Percentiles rank a stretch among this genome's conserved stretches.
Evolutionary conservation across 1,284 basidiomycete genomes (phyloP).

Genomic region (Ustilago nuda): DNA sequence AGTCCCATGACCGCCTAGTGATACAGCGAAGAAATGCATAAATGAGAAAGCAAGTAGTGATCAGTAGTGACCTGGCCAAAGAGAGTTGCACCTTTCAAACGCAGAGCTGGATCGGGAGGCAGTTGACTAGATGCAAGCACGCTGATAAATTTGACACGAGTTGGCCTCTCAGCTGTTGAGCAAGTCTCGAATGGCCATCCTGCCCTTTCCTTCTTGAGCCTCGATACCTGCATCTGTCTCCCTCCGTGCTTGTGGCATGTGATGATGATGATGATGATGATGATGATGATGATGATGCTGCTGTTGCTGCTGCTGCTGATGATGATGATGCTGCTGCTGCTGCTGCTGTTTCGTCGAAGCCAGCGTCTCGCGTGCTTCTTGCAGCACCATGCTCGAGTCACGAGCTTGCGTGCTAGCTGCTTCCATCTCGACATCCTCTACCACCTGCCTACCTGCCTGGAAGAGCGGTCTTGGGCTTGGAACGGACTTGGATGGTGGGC

Average conservation of each 20-base stretch:
- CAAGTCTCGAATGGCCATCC: slow-evolving; percentile 46
- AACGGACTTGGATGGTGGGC: slow-evolving; percentile 5
- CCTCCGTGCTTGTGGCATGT: slow-evolving; percentile 15
- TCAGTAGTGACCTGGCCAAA: not conserved
- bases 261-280: slow-evolving; percentile 10
- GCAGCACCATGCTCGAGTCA: slow-evolving; percentile 39
- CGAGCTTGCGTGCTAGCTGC: not conserved
- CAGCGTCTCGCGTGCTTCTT: slow-evolving; percentile 41
- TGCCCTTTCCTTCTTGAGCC: slow-evolving; percentile 17
- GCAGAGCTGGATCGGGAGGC: not conserved
- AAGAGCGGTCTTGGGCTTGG: slow-evolving; percentile 12
- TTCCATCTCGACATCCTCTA: slow-evolving; percentile 45
- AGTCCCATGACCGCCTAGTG: not conserved
- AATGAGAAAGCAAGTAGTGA: not conserved
- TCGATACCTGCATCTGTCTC: slow-evolving; percentile 4
- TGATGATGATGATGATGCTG: slow-evolving; percentile 17
- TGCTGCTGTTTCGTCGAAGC: slow-evolving; percentile 28
- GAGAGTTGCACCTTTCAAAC: not conserved
- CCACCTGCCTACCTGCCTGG: slow-evolving; percentile 6
- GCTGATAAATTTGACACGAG: slow-evolving; percentile 2
- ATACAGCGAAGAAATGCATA: not conserved
- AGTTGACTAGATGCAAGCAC: not conserved
- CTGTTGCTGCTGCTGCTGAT: slow-evolving; percentile 27
- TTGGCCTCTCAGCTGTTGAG: slow-evolving; percentile 36
- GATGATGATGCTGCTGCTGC: slow-evolving; percentile 16